phyloP scores from a whole-genome alignment of 305 asterid species.

The Solanum hybrid region DNA sequence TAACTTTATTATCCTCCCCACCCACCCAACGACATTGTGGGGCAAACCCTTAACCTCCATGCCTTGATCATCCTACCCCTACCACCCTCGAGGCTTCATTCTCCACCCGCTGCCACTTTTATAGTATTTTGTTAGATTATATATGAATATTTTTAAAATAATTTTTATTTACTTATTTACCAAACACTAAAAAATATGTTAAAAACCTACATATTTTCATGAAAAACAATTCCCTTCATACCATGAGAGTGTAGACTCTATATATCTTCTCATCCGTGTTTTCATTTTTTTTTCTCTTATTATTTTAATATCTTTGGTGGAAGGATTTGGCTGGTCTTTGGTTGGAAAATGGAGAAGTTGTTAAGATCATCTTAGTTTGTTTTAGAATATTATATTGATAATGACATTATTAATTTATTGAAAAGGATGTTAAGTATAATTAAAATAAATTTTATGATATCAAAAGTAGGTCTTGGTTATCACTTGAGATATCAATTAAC shows the following conservation, averaged over 20 bases:
- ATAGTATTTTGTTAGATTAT: no score
- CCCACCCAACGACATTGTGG: no score
- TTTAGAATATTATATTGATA: background rate
- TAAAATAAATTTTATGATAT: background rate
- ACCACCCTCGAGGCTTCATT: no score
- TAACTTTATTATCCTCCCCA: no score
- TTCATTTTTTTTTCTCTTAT: background rate
- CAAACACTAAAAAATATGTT: background rate
- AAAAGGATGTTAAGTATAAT: background rate
- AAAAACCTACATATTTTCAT: background rate
- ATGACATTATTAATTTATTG: background rate
- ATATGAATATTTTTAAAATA: background rate
- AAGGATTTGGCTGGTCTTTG: background rate
- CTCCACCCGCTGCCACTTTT: no score
- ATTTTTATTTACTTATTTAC: background rate
- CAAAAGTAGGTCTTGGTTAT: background rate
- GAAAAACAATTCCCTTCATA: background rate
- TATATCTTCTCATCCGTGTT: background rate
- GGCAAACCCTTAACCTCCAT: no score
- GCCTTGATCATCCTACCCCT: no score
- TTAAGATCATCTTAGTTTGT: background rate
- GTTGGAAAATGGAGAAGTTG: background rate
- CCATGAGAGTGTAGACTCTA: background rate
- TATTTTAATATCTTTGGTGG: background rate
- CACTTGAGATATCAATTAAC: background rate